Evolutionary conservation across 192 early-diverging fungal species (phyloP), one percentile per base, ranked within the genome.

Genomic region (Paraglomus brasilianum): DNA sequence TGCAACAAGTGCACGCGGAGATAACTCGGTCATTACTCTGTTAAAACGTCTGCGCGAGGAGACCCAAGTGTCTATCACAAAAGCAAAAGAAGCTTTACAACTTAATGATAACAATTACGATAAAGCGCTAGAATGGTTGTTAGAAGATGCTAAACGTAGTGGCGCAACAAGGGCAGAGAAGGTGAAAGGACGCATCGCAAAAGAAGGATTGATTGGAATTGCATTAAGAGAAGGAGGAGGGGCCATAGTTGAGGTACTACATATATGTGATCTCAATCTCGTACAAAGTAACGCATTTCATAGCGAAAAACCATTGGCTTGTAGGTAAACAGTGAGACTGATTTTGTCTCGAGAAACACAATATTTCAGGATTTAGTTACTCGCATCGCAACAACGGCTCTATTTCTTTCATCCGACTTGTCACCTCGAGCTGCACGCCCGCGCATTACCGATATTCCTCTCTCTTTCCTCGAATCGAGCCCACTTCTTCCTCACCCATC

Each of bases 291-390:
- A 21, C 10, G 5, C 21, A 19, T 42, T 72, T 17, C 24, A n/a
- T 72, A 30, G 2, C 15, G 46, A n/a, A 60, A 19, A 30, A 1
- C 30, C 30, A 30, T 30, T 30, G 30, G 30, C 30, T 30, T 30
- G 3, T 83, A 93, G 85, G 67, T 94, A 21, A 94, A 93, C 77
- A 94, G 91, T 67, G 96, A 98, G 76, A 96, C 96, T 0, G 96
- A 98, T 75, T 98, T 98, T 86, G 96, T 98, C 5, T 92, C 93
- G 7, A 85, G 91, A 63, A 92, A 90, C 71, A 76, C 75, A 30
- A 74, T 88, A 52, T 97, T 97, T 82, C 84, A 87, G 40, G 78
- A 86, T 39, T 82, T 95, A 45, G 92, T 88, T 15, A 74, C 76
- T 15, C 83, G 79, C 58, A 80, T 88, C 61, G 85, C 81, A 4